phyloP scores from a whole-genome alignment of 352 stramenopile genomes.

The Aphanomyces invadans region DNA sequence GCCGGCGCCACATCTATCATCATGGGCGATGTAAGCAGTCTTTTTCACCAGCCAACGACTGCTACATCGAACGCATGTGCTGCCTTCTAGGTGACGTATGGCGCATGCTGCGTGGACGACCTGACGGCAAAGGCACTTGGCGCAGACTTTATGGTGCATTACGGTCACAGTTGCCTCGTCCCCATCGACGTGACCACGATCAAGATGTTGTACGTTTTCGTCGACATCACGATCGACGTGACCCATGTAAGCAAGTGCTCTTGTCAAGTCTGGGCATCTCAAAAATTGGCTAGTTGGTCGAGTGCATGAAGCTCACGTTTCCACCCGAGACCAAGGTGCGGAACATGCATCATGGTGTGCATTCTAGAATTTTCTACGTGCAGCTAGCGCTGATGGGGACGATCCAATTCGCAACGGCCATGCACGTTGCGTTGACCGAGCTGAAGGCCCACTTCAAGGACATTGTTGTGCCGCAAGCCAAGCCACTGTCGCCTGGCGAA shows the following conservation, averaged over 20 bases:
- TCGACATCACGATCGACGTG: slow-evolving; percentile 98
- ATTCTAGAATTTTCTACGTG: neutral
- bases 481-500: slow-evolving; percentile 96
- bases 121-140: slow-evolving; percentile 92
- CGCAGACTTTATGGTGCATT: slow-evolving; percentile 98
- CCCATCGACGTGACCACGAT: slow-evolving; percentile 94
- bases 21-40: slow-evolving; percentile 90
- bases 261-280: too few relatives aligned
- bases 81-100: slow-evolving; percentile 95
- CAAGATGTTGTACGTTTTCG: slow-evolving; percentile 99
- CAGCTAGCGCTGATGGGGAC: slow-evolving; percentile 91
- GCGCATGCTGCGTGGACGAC: slow-evolving; percentile 99
- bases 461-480: slow-evolving; percentile 91
- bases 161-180: slow-evolving; percentile 98
- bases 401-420: slow-evolving; percentile 92
- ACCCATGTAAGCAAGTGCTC: too few relatives aligned
- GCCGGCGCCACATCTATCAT: slow-evolving; percentile 88
- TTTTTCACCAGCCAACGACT: neutral
- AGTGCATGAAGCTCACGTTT: slow-evolving; percentile 93
- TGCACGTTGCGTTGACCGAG: slow-evolving; percentile 70
- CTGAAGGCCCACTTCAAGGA: slow-evolving; percentile 77
- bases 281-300: slow-evolving; percentile 88
- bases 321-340: slow-evolving; percentile 55
- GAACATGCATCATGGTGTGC: neutral
- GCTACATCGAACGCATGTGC: too few relatives aligned